Base-by-base conservation (phyloP, 805 yeast genomes). In the Teunomyces tritomae region DNA sequence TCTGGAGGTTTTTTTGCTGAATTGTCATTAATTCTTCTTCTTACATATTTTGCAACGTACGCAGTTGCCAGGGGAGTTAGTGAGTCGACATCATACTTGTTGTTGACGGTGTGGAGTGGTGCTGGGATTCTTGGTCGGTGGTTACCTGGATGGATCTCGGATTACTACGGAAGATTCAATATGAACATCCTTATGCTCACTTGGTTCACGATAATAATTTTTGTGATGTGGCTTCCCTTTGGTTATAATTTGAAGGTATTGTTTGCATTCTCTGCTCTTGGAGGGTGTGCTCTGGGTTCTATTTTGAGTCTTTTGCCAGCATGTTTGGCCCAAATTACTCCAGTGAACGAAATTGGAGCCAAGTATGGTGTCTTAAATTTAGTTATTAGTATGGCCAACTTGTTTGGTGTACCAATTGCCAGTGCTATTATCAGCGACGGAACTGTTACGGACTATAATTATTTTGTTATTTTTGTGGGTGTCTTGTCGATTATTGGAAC, bases 251-350 rank as follows among this genome's bases (percentile, higher is more conserved):
- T 54, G 11, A 51, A 46, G 10, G 68, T 62, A 1, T 53, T 70
- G 9, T 70, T 60, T 51, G 65, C 59, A 6, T 70, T 66, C 55
- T 61, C 73, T 1, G 65, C 59, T 4, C 36, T 68, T 26, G 71
- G 66, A 24, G 76, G 76, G 1, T 65, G 58, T 44, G 67, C 64
- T 48, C 61, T 60, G 53, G 70, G 71, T 3, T 61, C 68, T 37
- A 66, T 70, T 30, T 57, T 68, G 41, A 60, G 71, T 34, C 57
- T 70, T 56, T 55, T 71, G 14, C 74, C 76, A 2, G 58, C 70
- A 4, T 58, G 62, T 17, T 49, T 58, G 33, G 54, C 59, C 4
- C 53, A 56, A 4, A 53, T 58, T 20, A 56, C 59, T 11, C 62
- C 63, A 6, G 74, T 65, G 9, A 58, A 62, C 40, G 63, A 68